phyloP scores from a whole-genome alignment of 139 green algal species.

The Coccomyxa sp. region DNA sequence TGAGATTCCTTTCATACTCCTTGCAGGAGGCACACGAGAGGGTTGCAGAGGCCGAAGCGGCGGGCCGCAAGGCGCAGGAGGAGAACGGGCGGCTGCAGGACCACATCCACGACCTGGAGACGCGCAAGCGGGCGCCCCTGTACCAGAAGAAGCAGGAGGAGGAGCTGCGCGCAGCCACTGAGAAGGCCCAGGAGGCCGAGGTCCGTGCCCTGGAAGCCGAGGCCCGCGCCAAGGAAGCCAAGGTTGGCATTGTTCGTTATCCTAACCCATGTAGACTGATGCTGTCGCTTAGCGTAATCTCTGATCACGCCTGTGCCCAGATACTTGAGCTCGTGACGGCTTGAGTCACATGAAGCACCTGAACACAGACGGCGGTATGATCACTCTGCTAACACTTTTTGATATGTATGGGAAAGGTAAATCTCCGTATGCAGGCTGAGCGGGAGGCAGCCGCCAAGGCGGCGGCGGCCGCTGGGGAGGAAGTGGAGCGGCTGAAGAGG shows the following conservation, averaged over 20 bases:
- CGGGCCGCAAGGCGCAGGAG: constrained; percentile 51
- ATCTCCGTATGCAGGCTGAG: constrained; percentile 2
- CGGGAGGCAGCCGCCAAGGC: constrained; percentile 18
- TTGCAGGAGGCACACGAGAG: constrained; percentile 4
- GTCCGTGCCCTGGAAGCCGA: constrained; percentile 56
- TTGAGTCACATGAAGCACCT: too few species aligned
- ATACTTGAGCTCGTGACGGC: too few species aligned
- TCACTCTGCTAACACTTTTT: too few species aligned
- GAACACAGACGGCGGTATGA: not conserved
- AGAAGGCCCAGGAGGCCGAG: constrained; percentile 72
- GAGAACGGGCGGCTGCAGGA: constrained; percentile 56
- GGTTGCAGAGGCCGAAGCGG: constrained; percentile 27
- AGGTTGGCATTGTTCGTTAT: too few species aligned
- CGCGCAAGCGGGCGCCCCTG: constrained; percentile 75
- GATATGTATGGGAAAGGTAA: not conserved
- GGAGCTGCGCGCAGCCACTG: constrained; percentile 68
- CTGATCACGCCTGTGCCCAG: too few species aligned
- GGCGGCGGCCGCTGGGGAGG: constrained; percentile 16
- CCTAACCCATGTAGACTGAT: too few species aligned
- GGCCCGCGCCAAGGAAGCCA: constrained; percentile 47
- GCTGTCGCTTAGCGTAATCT: too few species aligned
- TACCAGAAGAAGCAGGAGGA: constrained; percentile 89
- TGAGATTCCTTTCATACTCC: not conserved
- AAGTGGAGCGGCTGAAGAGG: constrained; percentile 18
- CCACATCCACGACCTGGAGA: constrained; percentile 79